Evolutionary conservation across 108 stramenopile species (phyloP).

Genomic region (Pseudonitzschia delicatissima): DNA sequence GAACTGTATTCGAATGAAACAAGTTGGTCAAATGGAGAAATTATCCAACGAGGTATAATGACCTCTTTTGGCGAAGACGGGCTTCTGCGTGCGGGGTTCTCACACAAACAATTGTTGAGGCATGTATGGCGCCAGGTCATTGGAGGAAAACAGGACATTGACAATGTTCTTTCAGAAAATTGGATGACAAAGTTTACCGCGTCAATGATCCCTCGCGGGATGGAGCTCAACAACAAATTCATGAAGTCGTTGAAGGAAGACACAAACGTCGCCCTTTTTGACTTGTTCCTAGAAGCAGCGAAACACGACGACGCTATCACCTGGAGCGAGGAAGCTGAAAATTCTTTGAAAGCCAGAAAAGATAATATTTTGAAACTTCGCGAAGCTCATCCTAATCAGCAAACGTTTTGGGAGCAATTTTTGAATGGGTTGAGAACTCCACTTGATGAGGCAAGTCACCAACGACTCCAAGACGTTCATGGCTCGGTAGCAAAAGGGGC

Average conservation of each 20-base stretch:
- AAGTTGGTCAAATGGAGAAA: slow-evolving; percentile 36
- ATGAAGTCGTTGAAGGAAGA: background rate
- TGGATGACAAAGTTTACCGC: slow-evolving; percentile 45
- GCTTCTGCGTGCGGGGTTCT: slow-evolving; percentile 39
- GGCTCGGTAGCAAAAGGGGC: slow-evolving; percentile 19
- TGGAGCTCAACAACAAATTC: slow-evolving; percentile 36
- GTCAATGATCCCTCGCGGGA: slow-evolving; percentile 36
- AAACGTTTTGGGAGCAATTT: slow-evolving; percentile 22
- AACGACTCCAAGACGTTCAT: slow-evolving; percentile 15
- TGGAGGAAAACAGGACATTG: slow-evolving; percentile 25
- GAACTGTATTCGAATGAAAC: slow-evolving; percentile 21
- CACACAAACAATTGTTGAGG: slow-evolving; percentile 22
- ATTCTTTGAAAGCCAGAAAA: slow-evolving; percentile 1
- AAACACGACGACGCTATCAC: slow-evolving; percentile 15
- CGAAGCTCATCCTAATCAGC: background rate
- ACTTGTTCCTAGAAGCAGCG: slow-evolving; percentile 27
- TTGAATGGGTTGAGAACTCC: background rate
- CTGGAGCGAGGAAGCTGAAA: background rate
- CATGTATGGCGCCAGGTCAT: slow-evolving; percentile 31
- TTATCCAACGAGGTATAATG: slow-evolving; percentile 30
- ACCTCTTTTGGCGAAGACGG: slow-evolving; percentile 34
- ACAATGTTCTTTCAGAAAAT: slow-evolving; percentile 26
- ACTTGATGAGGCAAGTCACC: slow-evolving; percentile 1
- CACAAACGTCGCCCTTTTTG: slow-evolving; percentile 1
- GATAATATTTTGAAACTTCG: slow-evolving; percentile 2